A percentile compares a stretch with the other conserved stretches of the same genome.
These are phyloP conservation scores for Akebia trifoliata DNA, from an alignment of 164 flowering plant genomes.

Conservation along the genomic window DNA sequence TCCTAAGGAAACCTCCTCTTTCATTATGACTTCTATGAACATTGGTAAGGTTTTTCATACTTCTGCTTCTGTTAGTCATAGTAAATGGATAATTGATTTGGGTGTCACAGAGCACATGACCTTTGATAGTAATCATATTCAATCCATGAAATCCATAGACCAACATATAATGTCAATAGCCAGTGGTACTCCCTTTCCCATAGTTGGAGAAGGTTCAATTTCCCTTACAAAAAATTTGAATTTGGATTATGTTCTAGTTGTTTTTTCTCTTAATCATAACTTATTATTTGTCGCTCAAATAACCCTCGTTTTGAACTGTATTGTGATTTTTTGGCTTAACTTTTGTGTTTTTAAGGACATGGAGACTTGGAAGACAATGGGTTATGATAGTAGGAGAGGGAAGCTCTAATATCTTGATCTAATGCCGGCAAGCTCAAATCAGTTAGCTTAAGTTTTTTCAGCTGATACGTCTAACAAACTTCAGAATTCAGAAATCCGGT, in stretches of 20 bases:
- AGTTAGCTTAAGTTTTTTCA: constrained; percentile 2
- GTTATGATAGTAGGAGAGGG: constrained; percentile 10
- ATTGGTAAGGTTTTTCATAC: not conserved
- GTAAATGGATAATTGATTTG: constrained; percentile 15
- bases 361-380: constrained; percentile 4
- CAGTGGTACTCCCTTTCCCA: constrained; percentile 3
- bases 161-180: constrained; percentile 5
- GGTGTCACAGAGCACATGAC: constrained; percentile 9
- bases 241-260: constrained; percentile 10
- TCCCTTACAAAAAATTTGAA: constrained; percentile 2
- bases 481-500: constrained; percentile 9
- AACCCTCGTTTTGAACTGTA: constrained; percentile 7
- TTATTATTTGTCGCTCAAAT: constrained; percentile 14
- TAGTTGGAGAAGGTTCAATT: constrained; percentile 8
- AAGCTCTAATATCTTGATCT: constrained; percentile 9
- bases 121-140: not conserved
- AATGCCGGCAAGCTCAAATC: not conserved
- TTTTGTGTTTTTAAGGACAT: constrained; percentile 5
- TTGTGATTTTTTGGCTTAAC: constrained; percentile 11
- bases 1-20: not conserved
- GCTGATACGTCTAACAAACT: not conserved
- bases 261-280: constrained; percentile 10
- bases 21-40: not conserved
- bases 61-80: not conserved
- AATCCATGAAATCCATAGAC: not conserved